Evolutionary conservation across 441 rosid species (phyloP).

Genomic region (Breynia disticha): DNA sequence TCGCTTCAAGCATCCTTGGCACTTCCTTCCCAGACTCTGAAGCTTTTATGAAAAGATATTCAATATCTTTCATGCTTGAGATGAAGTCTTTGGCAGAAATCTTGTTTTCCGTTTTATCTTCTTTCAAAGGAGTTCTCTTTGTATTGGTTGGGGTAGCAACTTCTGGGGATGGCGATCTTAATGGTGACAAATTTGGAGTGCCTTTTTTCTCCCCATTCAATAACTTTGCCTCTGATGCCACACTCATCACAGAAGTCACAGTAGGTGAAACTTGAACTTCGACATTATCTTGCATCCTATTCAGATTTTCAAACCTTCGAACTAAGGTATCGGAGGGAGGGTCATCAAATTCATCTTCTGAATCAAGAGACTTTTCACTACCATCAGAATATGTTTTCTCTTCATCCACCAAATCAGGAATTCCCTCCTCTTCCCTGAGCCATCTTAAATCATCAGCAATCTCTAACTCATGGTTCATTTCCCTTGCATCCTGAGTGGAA

Average conservation of each 20-base stretch:
- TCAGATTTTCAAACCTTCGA: constrained; percentile 73
- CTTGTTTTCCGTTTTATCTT: constrained; percentile 39
- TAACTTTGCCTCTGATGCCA: constrained; percentile 46
- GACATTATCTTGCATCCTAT: constrained; percentile 43
- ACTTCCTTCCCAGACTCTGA: constrained; percentile 93
- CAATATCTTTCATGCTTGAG: constrained; percentile 78
- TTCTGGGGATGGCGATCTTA: constrained; percentile 33
- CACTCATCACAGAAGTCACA: constrained; percentile 28
- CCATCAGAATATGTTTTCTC: constrained; percentile 46
- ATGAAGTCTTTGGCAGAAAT: constrained; percentile 65
- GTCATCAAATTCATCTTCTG: constrained; percentile 77
- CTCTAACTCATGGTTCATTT: constrained; percentile 28
- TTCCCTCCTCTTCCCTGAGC: constrained; percentile 53
- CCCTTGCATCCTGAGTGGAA: constrained; percentile 45
- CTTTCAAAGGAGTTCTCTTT: constrained; percentile 42
- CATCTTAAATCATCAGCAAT: constrained; percentile 39
- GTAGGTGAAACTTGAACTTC: constrained; percentile 27
- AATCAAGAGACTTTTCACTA: constrained; percentile 47
- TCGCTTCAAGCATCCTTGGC: constrained; percentile 97
- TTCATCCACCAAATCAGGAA: constrained; percentile 58
- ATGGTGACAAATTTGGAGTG: constrained; percentile 65
- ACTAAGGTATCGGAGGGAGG: constrained; percentile 64
- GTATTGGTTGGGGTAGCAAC: constrained; percentile 22
- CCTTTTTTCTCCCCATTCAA: constrained; percentile 39
- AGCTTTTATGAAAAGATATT: constrained; percentile 64